A percentile compares a stretch with the other conserved stretches of the same genome.
These are phyloP conservation scores for Jacaranda copaia DNA, from an alignment of 257 asterid species.

Conservation along the genomic window DNA sequence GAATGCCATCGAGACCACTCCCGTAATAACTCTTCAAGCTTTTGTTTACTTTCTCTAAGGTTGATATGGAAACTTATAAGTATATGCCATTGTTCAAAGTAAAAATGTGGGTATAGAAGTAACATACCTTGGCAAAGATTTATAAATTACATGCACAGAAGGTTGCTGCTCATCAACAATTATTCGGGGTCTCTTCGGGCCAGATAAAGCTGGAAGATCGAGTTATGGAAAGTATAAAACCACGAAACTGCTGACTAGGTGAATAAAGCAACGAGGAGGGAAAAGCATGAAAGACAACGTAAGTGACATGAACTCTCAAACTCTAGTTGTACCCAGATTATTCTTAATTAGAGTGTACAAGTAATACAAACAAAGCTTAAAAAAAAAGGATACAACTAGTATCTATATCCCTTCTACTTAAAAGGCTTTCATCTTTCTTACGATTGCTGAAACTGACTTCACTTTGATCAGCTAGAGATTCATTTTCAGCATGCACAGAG, in stretches of 20 bases:
- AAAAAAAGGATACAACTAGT: conserved; percentile 63
- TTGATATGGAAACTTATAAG: conserved; percentile 34
- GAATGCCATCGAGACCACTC: conserved; percentile 96
- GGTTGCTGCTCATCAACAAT: conserved; percentile 72
- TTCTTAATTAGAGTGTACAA: conserved; percentile 20
- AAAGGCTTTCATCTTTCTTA: conserved; percentile 45
- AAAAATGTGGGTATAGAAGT: conserved; percentile 24
- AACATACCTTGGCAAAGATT: conserved; percentile 76
- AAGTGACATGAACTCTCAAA: conserved; percentile 11
- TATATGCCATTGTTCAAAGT: conserved; percentile 14
- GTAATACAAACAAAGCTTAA: conserved; percentile 20
- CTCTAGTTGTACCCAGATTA: not conserved
- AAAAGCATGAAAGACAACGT: conserved; percentile 12
- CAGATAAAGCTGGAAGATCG: conserved; percentile 63
- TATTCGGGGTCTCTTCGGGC: conserved; percentile 82
- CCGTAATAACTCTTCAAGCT: conserved; percentile 85
- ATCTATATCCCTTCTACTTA: conserved; percentile 48
- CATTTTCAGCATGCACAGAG: conserved; percentile 49
- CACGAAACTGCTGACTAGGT: conserved; percentile 30
- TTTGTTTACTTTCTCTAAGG: conserved; percentile 86
- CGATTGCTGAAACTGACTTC: conserved; percentile 46
- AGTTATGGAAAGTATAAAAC: conserved; percentile 51
- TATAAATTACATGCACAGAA: conserved; percentile 77
- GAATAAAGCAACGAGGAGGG: conserved; percentile 17
- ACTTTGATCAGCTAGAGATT: conserved; percentile 46